Conservation (phyloP, 441 rosid species). For the Erodium moschatum region DNA sequence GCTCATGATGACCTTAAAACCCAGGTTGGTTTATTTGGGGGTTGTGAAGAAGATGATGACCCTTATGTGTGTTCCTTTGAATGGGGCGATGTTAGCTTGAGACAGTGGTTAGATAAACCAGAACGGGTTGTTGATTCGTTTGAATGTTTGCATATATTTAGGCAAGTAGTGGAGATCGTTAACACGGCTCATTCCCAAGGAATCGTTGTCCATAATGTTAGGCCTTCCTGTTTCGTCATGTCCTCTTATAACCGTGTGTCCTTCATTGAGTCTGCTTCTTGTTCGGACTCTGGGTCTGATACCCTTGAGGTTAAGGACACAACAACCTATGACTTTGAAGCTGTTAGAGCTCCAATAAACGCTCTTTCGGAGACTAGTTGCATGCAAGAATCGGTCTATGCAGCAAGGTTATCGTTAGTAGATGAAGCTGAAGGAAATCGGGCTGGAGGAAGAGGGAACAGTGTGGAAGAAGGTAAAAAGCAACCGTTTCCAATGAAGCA, state of each 20-base stretch:
- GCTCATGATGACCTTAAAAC: background rate
- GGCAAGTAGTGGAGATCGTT: constrained; percentile 23
- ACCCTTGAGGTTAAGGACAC: constrained; percentile 22
- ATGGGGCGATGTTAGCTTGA: constrained; percentile 15
- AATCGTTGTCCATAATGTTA: constrained; percentile 17
- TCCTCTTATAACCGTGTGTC: constrained; percentile 19
- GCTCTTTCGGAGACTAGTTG: constrained; percentile 49
- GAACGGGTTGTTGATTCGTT: constrained; percentile 18
- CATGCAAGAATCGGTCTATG: constrained; percentile 39
- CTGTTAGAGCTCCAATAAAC: constrained; percentile 25
- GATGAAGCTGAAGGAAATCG: constrained; percentile 39
- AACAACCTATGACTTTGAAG: constrained; percentile 32
- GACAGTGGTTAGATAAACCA: constrained; percentile 23
- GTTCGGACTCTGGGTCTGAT: constrained; percentile 41
- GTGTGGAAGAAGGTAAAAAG: background rate
- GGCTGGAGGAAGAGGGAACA: background rate
- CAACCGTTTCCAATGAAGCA: too few relatives aligned
- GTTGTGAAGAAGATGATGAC: constrained; percentile 8
- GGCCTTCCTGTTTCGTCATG: constrained; percentile 20
- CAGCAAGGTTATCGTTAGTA: constrained; percentile 21
- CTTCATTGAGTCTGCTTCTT: constrained; percentile 50
- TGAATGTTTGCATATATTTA: constrained; percentile 22
- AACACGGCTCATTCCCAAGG: constrained; percentile 19
- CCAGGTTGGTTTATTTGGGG: constrained; percentile 8
- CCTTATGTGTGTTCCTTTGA: constrained; percentile 2